A percentile compares a stretch with the other conserved stretches of the same genome.
Conservation (phyloP, 2,329 filamentous ascomycete species). For the Periglandula ipomoeae region DNA sequence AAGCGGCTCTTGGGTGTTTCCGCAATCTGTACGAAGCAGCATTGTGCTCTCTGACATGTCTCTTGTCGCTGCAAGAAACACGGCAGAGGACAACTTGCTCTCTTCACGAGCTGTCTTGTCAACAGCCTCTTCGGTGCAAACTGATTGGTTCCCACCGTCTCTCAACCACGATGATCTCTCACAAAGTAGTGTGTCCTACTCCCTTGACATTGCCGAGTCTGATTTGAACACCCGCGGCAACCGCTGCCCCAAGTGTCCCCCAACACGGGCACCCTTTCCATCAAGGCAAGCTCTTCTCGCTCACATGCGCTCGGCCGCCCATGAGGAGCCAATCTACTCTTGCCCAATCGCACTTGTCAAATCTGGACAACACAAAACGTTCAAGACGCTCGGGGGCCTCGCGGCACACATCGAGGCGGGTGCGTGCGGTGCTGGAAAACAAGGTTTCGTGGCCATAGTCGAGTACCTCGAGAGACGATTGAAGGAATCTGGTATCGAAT, state of each 20-base stretch:
- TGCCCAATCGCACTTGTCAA: background rate
- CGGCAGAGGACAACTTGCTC: too few species aligned
- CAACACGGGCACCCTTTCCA: background rate
- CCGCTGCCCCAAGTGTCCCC: slow-evolving; percentile 1
- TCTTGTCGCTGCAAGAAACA: background rate
- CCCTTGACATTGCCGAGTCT: background rate
- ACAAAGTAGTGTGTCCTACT: background rate
- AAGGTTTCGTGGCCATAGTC: background rate
- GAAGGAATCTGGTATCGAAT: background rate
- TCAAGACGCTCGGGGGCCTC: slow-evolving; percentile 10
- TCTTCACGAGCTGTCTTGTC: too few species aligned
- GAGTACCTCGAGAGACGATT: slow-evolving; percentile 2
- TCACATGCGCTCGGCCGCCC: background rate
- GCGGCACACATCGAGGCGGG: slow-evolving; percentile 11
- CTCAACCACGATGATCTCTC: too few species aligned
- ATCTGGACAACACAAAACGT: background rate
- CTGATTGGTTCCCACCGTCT: background rate
- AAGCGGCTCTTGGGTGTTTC: background rate
- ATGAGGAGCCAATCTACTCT: background rate
- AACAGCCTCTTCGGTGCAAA: too few species aligned
- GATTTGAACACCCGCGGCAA: too few species aligned
- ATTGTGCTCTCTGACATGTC: background rate
- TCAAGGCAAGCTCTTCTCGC: background rate
- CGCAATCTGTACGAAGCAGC: background rate
- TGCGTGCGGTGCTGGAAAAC: slow-evolving; percentile 6